phyloP scores from a whole-genome alignment of 192 early-diverging fungal species.

The Endogone sp. region DNA sequence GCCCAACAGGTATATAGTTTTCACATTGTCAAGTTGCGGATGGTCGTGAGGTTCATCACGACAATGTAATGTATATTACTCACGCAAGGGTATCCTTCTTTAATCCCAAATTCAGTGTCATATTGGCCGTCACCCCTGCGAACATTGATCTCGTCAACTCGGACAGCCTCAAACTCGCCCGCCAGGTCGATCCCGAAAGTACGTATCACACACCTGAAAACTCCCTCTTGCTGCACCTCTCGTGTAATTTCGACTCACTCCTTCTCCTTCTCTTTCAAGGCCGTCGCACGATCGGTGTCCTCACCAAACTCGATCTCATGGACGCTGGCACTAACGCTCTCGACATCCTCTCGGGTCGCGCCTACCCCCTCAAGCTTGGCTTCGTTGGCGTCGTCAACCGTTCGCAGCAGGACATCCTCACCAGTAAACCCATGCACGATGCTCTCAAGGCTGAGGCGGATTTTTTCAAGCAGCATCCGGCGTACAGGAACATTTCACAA shows the following conservation, averaged over 20 bases:
- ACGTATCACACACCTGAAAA: background rate
- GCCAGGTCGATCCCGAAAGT: constrained; percentile 79
- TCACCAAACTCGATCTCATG: constrained; percentile 86
- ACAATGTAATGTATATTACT: no score
- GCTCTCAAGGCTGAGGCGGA: constrained; percentile 61
- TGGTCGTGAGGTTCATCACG: no score
- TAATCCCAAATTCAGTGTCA: constrained; percentile 47
- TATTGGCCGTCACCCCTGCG: constrained; percentile 77
- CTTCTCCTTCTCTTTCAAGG: constrained; percentile 12
- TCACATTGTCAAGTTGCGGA: no score
- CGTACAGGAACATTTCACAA: constrained; percentile 66
- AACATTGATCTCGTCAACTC: constrained; percentile 82
- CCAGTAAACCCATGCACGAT: constrained; percentile 67
- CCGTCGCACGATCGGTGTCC: constrained; percentile 69
- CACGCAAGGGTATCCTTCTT: background rate
- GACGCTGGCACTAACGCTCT: constrained; percentile 79
- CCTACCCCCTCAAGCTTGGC: constrained; percentile 73
- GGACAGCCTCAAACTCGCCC: constrained; percentile 82
- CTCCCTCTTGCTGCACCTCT: background rate
- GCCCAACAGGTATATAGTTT: constrained; percentile 57
- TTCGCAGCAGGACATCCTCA: constrained; percentile 75
- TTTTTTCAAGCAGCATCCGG: constrained; percentile 68
- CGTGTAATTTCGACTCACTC: background rate
- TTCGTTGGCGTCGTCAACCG: constrained; percentile 83
- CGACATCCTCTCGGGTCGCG: constrained; percentile 72